Percentiles rank a stretch among this genome's conserved stretches.
Conservation (phyloP, 495 filamentous ascomycete genomes). For the Aspergillus bridgeri region DNA sequence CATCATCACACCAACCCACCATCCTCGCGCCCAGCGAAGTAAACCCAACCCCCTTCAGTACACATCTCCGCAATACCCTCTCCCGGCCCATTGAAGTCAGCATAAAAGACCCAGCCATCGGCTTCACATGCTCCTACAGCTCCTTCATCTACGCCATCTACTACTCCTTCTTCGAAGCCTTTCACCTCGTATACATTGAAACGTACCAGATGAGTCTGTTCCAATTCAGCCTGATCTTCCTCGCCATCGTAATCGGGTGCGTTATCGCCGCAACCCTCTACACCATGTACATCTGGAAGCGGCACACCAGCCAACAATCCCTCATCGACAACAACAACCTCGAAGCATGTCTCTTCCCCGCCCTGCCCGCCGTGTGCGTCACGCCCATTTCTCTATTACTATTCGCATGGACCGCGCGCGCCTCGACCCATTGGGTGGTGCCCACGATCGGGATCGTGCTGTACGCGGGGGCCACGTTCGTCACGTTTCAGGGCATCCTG, state of each 20-base stretch:
- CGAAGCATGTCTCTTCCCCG: constrained; percentile 31
- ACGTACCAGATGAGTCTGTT: constrained; percentile 48
- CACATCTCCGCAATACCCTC: constrained; percentile 11
- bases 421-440: constrained; percentile 52
- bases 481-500: constrained; percentile 26
- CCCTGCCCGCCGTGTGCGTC: constrained; percentile 40
- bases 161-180: constrained; percentile 50
- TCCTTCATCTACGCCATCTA: constrained; percentile 34
- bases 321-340: constrained; percentile 32
- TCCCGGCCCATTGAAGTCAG: constrained; percentile 9
- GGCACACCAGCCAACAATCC: constrained; percentile 14
- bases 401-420: constrained; percentile 53
- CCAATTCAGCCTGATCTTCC: constrained; percentile 44
- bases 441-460: constrained; percentile 54
- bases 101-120: constrained; percentile 12
- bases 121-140: constrained; percentile 7
- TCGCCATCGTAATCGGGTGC: constrained; percentile 45
- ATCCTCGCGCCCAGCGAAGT: constrained; percentile 24
- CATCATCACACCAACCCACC: constrained; percentile 29
- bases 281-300: constrained; percentile 22
- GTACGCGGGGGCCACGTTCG: constrained; percentile 27
- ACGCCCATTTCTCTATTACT: constrained; percentile 51
- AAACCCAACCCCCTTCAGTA: constrained; percentile 19
- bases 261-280: constrained; percentile 40
- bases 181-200: constrained; percentile 47